phyloP scores from a whole-genome alignment of 2,329 filamentous ascomycete genomes.

The Pseudonectria buxi region DNA sequence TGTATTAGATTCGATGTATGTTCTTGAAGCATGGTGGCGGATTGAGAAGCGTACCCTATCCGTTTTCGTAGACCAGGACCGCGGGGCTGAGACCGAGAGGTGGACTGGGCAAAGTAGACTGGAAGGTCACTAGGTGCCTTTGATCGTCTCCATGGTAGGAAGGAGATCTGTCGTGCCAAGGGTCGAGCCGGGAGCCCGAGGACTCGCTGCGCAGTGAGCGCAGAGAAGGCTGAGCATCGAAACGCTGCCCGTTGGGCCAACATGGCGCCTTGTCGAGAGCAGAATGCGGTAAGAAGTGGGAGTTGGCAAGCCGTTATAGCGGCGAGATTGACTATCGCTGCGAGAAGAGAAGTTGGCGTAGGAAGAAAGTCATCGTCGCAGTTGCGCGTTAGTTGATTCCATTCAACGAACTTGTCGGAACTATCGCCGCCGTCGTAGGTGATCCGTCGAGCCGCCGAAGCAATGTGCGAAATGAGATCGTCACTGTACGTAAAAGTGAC shows the following conservation, averaged over 20 bases:
- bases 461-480: not conserved
- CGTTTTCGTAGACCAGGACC: conserved; percentile 17
- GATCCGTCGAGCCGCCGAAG: conserved; percentile 1
- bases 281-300: not conserved
- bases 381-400: conserved; percentile 9
- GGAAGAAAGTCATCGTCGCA: conserved; percentile 13
- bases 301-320: not conserved
- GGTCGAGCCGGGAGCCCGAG: conserved; percentile 15
- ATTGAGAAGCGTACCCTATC: conserved; percentile 20
- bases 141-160: conserved; percentile 28
- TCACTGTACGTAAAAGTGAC: not conserved
- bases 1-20: conserved; percentile 7
- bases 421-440: conserved; percentile 4
- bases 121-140: conserved; percentile 17
- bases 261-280: conserved; percentile 11
- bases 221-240: conserved; percentile 16
- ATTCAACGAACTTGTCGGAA: not conserved
- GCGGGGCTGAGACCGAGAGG: conserved; percentile 5
- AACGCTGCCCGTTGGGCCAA: conserved; percentile 17
- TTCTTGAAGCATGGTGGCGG: not conserved
- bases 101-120: conserved; percentile 26
- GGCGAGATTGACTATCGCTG: conserved; percentile 2
- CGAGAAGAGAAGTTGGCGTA: conserved; percentile 1
- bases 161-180: conserved; percentile 23
- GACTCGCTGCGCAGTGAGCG: conserved; percentile 14